Conservation (phyloP, 768 basidiomycete genomes). For the Boletus speciosus region DNA sequence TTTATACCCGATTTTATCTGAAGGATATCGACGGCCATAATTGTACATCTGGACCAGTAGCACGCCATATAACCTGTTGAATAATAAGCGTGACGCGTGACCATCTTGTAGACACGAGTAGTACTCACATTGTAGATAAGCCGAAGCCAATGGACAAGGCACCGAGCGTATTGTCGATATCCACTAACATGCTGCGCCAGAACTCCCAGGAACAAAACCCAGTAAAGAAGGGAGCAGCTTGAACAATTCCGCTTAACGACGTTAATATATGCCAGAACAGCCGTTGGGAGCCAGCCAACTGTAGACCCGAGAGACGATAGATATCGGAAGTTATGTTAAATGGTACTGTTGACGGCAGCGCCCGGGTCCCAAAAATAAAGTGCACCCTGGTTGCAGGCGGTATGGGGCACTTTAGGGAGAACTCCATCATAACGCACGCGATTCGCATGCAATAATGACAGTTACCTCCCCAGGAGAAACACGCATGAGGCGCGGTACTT, state of each 20-base stretch:
- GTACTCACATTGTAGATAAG: conserved; percentile 36
- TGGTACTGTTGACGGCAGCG: not conserved
- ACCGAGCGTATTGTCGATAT: conserved; percentile 50
- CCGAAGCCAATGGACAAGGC: conserved; percentile 59
- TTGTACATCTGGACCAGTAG: conserved; percentile 50
- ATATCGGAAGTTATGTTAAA: not conserved
- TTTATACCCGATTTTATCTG: conserved; percentile 51
- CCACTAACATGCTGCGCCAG: conserved; percentile 14
- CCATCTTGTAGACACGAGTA: not conserved
- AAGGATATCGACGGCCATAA: conserved; percentile 54
- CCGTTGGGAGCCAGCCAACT: not conserved
- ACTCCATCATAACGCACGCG: not conserved
- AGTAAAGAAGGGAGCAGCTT: not conserved
- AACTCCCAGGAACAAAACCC: not conserved
- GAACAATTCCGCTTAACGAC: not conserved
- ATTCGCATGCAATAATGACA: too few relatives aligned
- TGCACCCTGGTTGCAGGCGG: not conserved
- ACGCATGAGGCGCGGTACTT: too few relatives aligned
- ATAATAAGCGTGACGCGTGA: conserved; percentile 23
- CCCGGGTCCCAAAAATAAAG: not conserved
- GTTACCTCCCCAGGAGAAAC: too few relatives aligned
- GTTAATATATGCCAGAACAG: too few relatives aligned
- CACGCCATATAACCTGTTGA: conserved; percentile 47
- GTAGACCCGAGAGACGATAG: conserved; percentile 6
- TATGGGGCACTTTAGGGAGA: not conserved